Evolutionary conservation across 768 basidiomycete genomes (phyloP), one percentile per base, ranked within the genome.

Genomic region (Tephrocybe sp.): DNA sequence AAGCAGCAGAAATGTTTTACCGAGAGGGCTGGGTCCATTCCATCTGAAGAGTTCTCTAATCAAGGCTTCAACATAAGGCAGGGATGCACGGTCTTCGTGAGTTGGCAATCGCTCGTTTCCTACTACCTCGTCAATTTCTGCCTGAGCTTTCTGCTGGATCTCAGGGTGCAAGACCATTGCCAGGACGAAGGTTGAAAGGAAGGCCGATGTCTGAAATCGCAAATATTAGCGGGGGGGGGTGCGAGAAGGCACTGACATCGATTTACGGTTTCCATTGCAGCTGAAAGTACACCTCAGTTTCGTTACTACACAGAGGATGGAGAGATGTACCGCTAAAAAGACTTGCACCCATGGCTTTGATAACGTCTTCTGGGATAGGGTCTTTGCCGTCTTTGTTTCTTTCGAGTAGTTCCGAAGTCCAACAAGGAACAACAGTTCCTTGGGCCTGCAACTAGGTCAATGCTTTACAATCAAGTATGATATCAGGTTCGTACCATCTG

Each of bases 101-200:
- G 45, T 38, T 57, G 51, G 37, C 0, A 50, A 37, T 18, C 57
- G 52, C 33, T 58, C 46, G 0, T 32, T 18, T 2, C 64, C 64
- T 9, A 66, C 53, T 9, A 63, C 58, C 14, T 21, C 18, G 28
- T 64, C 58, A 7, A 66, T 42, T 43, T 66, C 64, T 33, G 21
- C 47, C 2, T 61, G 58, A 4, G 65, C 65, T 32, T 34, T 43
- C n/a, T 33, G 32, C 48, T 63, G 62, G 8, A 54, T 45, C 15
- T 56, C 54, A 11, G 64, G 64, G 48, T 61, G 30, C n/a, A 65
- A 39, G 12, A 60, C 38, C 60, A 65, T 62, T 14, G 54, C 61
- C 26, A 59, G 60, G 21, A 58, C 32, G 24, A 55, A 45, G 28
- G 38, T 40, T 11, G 39, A 32, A 5, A 50, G 48, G 14, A 37